A percentile compares a stretch with the other conserved stretches of the same genome.
Conservation (phyloP, 805 yeast genomes). For the Dipodascus geniculatus region DNA sequence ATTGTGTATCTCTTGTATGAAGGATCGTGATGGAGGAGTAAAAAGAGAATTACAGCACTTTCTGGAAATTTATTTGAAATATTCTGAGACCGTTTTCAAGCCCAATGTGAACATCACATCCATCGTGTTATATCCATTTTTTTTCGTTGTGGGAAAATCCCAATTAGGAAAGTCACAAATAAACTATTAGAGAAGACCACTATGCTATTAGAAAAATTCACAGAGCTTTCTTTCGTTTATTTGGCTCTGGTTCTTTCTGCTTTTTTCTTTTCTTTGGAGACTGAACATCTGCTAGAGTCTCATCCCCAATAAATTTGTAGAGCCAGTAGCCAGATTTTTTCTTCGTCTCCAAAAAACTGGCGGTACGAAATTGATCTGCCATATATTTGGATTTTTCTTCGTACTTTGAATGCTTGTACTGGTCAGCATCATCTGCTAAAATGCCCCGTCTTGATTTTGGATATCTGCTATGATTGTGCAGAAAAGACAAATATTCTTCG, state of each 20-base stretch:
- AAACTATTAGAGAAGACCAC: no score
- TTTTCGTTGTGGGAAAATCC: background rate
- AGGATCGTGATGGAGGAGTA: background rate
- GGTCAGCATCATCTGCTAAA: background rate
- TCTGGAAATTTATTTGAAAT: background rate
- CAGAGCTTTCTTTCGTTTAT: no score
- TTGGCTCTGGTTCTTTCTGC: background rate
- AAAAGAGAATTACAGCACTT: background rate
- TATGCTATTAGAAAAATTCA: no score
- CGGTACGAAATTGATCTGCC: background rate
- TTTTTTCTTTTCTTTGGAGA: background rate
- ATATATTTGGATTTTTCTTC: background rate
- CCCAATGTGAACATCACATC: background rate
- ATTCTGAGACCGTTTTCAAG: background rate
- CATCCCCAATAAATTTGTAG: background rate
- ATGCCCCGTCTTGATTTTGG: background rate
- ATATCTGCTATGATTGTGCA: background rate
- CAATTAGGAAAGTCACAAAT: background rate
- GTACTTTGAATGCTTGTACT: background rate
- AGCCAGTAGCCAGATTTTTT: background rate
- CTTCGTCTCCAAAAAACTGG: background rate
- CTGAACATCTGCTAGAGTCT: background rate
- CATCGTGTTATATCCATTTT: background rate
- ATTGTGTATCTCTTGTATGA: background rate
- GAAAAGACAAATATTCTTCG: background rate